A percentile compares a stretch with the other conserved stretches of the same genome.
Evolutionary conservation across 352 stramenopile species (phyloP).

Genomic region (Globisporangium ultimum): DNA sequence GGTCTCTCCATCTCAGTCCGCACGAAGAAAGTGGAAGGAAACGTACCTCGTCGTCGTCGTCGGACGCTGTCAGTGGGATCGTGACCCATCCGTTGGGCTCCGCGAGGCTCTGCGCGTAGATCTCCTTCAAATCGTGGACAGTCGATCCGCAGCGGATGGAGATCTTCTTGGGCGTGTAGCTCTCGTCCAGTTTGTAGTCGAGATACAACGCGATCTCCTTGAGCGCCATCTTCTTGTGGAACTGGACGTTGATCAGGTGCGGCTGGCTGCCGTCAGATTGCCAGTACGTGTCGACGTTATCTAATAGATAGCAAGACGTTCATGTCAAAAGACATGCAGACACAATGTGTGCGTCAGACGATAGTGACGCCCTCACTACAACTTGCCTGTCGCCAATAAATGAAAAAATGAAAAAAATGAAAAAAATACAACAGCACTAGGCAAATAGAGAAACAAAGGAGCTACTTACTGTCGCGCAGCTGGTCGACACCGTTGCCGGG

Average conservation of each 20-base stretch:
- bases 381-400: not conserved
- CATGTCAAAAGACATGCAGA: no score
- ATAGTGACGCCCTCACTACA: no score
- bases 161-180: slow-evolving; percentile 97
- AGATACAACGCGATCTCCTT: slow-evolving; percentile 95
- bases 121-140: slow-evolving; percentile 94
- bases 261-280: slow-evolving; percentile 93
- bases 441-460: not conserved
- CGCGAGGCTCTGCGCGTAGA: slow-evolving; percentile 88
- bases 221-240: slow-evolving; percentile 93
- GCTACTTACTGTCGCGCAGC: slow-evolving; percentile 88
- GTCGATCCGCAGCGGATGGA: slow-evolving; percentile 91
- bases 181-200: slow-evolving; percentile 97
- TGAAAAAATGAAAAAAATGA: slow-evolving; percentile 6
- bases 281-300: slow-evolving; percentile 97
- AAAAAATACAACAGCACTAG: not conserved
- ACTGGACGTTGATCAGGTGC: slow-evolving; percentile 98
- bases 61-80: slow-evolving; percentile 61
- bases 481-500: slow-evolving; percentile 97
- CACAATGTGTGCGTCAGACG: not conserved
- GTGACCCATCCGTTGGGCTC: slow-evolving; percentile 95
- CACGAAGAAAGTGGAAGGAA: not conserved
- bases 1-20: no score
- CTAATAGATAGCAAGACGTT: slow-evolving; percentile 19
- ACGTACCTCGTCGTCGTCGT: slow-evolving; percentile 39